These are phyloP conservation scores for Daldinia loculata DNA, from an alignment of 495 filamentous ascomycete species.

Conservation along the genomic window DNA sequence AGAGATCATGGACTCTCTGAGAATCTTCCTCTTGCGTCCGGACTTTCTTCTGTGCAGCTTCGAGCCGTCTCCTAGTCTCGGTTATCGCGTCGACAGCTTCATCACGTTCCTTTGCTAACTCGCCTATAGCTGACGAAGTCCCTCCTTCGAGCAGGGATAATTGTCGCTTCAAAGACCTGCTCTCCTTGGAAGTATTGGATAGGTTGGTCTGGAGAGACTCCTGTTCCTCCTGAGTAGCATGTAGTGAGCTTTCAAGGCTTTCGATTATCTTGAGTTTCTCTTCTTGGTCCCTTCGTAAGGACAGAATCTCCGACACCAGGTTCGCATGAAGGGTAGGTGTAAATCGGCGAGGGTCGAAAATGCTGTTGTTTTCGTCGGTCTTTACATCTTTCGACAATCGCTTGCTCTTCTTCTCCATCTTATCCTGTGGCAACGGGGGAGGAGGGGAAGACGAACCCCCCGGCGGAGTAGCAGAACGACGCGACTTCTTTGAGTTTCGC, in stretches of 20 bases:
- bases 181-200: conserved; percentile 73
- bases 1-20: conserved; percentile 75
- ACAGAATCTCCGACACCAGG: conserved; percentile 91
- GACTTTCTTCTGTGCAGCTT: conserved; percentile 78
- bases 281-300: conserved; percentile 86
- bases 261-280: conserved; percentile 86
- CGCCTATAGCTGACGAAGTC: conserved; percentile 80
- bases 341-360: conserved; percentile 88
- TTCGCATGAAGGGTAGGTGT: conserved; percentile 96
- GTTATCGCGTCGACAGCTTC: conserved; percentile 75
- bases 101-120: conserved; percentile 86
- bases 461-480: conserved; percentile 65
- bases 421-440: conserved; percentile 63
- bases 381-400: conserved; percentile 64
- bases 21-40: conserved; percentile 84
- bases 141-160: conserved; percentile 87
- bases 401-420: conserved; percentile 57
- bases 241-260: conserved; percentile 77
- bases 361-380: conserved; percentile 77
- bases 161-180: conserved; percentile 81
- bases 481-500: conserved; percentile 59
- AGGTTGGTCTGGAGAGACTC: conserved; percentile 70
- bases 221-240: conserved; percentile 74
- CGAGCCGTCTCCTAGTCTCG: conserved; percentile 82
- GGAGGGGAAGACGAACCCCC: conserved; percentile 68